Evolutionary conservation across 2,329 filamentous ascomycete genomes (phyloP).

Genomic region (Xylariaceae sp.): DNA sequence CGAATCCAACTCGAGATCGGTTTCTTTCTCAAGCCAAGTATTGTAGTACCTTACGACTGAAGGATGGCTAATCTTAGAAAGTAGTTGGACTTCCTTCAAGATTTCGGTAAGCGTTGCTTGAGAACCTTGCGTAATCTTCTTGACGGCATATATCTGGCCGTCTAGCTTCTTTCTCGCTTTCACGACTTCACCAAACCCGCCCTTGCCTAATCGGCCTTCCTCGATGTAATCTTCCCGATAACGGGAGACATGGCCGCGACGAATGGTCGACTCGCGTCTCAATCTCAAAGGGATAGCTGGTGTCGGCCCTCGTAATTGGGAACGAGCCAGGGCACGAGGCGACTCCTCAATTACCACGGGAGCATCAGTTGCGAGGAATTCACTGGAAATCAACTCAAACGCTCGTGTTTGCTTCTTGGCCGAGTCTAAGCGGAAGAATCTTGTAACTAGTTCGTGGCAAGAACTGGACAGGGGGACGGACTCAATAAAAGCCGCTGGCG

Average conservation of each 20-base stretch:
- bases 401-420: conserved; percentile 79
- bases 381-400: conserved; percentile 63
- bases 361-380: conserved; percentile 62
- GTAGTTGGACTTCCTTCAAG: conserved; percentile 75
- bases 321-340: conserved; percentile 36
- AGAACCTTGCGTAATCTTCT: conserved; percentile 85
- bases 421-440: conserved; percentile 68
- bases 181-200: conserved; percentile 93
- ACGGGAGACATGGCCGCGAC: conserved; percentile 56
- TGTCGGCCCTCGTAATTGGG: conserved; percentile 40
- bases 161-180: conserved; percentile 93
- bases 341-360: conserved; percentile 49
- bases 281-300: conserved; percentile 43
- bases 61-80: conserved; percentile 91
- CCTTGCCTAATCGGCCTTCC: conserved; percentile 81
- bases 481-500: conserved; percentile 68
- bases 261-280: conserved; percentile 56
- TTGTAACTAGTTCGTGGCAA: conserved; percentile 72
- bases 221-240: conserved; percentile 90
- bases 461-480: conserved; percentile 67
- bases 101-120: conserved; percentile 75
- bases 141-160: conserved; percentile 89
- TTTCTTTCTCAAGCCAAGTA: conserved; percentile 80
- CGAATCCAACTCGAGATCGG: conserved; percentile 47
- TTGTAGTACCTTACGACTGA: conserved; percentile 85